Percentiles rank a stretch among this genome's conserved stretches.
These are phyloP conservation scores for Debaryomyces robertsiae DNA, from an alignment of 1,139 yeast species.

Conservation along the genomic window DNA sequence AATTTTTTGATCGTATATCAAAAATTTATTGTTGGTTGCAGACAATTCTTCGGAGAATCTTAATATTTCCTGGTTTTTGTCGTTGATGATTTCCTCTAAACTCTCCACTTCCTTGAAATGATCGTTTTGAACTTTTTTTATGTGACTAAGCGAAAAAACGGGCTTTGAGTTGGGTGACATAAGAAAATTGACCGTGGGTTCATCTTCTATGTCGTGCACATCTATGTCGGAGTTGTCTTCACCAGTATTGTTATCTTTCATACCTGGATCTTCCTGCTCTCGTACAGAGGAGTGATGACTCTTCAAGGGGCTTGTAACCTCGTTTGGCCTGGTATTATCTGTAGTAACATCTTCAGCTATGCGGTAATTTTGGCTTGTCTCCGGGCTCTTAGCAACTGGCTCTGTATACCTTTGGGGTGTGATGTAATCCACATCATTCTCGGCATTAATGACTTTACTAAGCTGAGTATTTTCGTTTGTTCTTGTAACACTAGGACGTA, in stretches of 20 bases:
- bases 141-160: constrained; percentile 34
- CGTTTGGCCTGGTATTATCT: constrained; percentile 18
- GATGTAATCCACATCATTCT: constrained; percentile 23
- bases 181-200: constrained; percentile 35
- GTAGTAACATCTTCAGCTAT: constrained; percentile 14
- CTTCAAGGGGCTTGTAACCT: constrained; percentile 30
- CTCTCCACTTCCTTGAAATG: constrained; percentile 24
- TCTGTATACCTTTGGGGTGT: constrained; percentile 50
- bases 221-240: constrained; percentile 12
- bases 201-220: constrained; percentile 19
- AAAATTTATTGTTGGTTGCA: constrained; percentile 22
- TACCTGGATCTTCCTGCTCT: neutral
- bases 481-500: neutral
- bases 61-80: constrained; percentile 23
- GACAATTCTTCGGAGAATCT: constrained; percentile 24
- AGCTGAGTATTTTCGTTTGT: constrained; percentile 24
- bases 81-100: constrained; percentile 19
- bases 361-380: constrained; percentile 38
- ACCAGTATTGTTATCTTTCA: constrained; percentile 8
- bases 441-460: constrained; percentile 22
- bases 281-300: constrained; percentile 13
- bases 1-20: constrained; percentile 23
- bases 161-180: constrained; percentile 43
- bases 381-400: constrained; percentile 45
- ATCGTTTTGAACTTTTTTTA: constrained; percentile 32